phyloP scores from a whole-genome alignment of 164 flowering plant species.

The Vitis amurensis region DNA sequence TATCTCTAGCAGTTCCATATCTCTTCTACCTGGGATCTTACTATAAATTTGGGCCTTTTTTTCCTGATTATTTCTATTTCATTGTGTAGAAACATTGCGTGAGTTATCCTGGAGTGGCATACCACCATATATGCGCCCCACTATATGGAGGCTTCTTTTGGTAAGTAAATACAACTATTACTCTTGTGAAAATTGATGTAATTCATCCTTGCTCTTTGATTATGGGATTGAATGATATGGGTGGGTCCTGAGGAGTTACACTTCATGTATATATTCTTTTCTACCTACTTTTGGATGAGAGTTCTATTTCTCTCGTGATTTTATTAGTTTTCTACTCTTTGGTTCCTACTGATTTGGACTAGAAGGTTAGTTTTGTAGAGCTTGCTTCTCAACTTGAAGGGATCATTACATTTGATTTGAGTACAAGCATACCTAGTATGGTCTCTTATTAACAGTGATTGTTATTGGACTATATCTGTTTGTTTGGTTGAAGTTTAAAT shows the following conservation, averaged over 20 bases:
- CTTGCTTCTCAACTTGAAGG: background rate
- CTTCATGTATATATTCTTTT: background rate
- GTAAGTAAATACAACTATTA: conserved; percentile 37
- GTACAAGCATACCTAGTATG: background rate
- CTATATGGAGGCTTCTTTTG: conserved; percentile 96
- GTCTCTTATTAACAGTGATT: background rate
- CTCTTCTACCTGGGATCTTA: background rate
- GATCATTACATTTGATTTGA: background rate
- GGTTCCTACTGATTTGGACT: background rate
- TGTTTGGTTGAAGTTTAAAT: conserved; percentile 49
- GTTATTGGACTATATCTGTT: background rate
- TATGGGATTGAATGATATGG: background rate
- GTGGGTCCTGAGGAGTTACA: background rate
- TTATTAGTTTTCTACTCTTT: background rate
- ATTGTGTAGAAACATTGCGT: conserved; percentile 73
- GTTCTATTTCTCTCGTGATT: too few relatives aligned
- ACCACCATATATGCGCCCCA: conserved; percentile 88
- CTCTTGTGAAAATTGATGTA: too few relatives aligned
- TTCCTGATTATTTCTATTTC: conserved; percentile 1
- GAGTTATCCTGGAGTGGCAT: conserved; percentile 96
- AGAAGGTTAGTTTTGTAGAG: background rate
- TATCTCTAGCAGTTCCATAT: background rate
- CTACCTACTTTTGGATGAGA: too few relatives aligned
- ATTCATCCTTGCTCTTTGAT: background rate
- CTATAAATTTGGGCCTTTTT: background rate